A percentile compares a stretch with the other conserved stretches of the same genome.
These are phyloP conservation scores for Chaetomidium leptoderma DNA, from an alignment of 495 filamentous ascomycete species.

Conservation along the genomic window DNA sequence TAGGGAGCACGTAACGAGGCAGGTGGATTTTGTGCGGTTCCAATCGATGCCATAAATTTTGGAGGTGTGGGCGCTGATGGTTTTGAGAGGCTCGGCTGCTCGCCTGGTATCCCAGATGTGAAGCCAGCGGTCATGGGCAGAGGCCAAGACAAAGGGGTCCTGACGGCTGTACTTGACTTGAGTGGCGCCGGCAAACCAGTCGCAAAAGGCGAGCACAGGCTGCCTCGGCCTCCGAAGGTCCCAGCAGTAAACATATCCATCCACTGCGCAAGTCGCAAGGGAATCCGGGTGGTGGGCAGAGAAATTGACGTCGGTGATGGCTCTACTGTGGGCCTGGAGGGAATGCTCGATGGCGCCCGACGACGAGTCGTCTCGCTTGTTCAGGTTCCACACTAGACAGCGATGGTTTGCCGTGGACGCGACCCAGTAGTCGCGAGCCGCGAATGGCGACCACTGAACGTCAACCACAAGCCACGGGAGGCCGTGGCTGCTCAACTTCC, in stretches of 20 bases:
- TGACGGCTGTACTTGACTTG: slow-evolving; percentile 95
- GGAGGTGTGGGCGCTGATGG: slow-evolving; percentile 84
- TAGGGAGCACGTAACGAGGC: slow-evolving; percentile 79
- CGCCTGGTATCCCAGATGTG: slow-evolving; percentile 89
- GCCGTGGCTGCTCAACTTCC: slow-evolving; percentile 73
- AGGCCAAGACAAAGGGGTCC: slow-evolving; percentile 78
- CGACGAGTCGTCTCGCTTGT: slow-evolving; percentile 64
- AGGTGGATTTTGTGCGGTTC: slow-evolving; percentile 69
- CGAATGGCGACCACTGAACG: slow-evolving; percentile 96
- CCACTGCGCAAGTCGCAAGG: slow-evolving; percentile 85
- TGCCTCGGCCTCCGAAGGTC: slow-evolving; percentile 74
- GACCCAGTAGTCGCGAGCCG: slow-evolving; percentile 85
- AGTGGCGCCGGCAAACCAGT: slow-evolving; percentile 92
- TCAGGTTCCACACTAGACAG: slow-evolving; percentile 91
- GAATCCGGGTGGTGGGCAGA: slow-evolving; percentile 86
- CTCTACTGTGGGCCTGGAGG: slow-evolving; percentile 82
- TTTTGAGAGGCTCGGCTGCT: slow-evolving; percentile 70
- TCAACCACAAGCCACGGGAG: slow-evolving; percentile 96
- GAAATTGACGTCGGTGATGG: slow-evolving; percentile 97
- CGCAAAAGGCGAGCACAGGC: slow-evolving; percentile 76
- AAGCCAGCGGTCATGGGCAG: slow-evolving; percentile 80
- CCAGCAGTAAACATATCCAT: slow-evolving; percentile 93
- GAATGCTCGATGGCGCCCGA: slow-evolving; percentile 75
- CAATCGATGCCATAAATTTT: slow-evolving; percentile 97
- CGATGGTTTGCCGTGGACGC: slow-evolving; percentile 92